Evolutionary conservation across 2,329 filamentous ascomycete species (phyloP).

Genomic region (Fusarium pilosicola): DNA sequence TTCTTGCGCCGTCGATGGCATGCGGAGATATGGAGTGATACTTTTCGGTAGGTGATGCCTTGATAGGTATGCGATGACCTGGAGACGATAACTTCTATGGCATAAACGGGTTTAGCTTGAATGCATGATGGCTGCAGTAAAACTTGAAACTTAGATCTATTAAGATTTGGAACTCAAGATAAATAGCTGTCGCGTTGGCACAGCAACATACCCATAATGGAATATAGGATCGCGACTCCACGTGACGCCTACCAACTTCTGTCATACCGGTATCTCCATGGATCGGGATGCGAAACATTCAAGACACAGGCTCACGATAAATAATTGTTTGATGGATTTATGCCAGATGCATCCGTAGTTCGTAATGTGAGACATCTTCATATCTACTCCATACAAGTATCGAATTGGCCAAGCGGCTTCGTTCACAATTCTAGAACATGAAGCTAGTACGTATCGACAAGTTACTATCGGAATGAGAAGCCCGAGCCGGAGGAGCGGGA

Average conservation of each 20-base stretch:
- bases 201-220: conserved; percentile 14
- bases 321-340: background rate
- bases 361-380: background rate
- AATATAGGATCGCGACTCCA: conserved; percentile 17
- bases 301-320: background rate
- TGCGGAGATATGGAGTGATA: background rate
- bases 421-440: conserved; percentile 10
- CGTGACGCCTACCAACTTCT: conserved; percentile 5
- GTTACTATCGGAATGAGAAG: background rate
- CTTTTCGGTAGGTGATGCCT: conserved; percentile 13
- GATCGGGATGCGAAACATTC: background rate
- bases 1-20: conserved; percentile 5
- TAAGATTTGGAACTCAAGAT: background rate
- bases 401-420: background rate
- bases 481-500: background rate
- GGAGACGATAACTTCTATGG: background rate
- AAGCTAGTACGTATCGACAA: background rate
- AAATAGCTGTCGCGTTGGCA: conserved; percentile 16
- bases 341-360: background rate
- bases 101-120: conserved; percentile 15
- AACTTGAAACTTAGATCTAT: conserved; percentile 11
- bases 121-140: background rate
- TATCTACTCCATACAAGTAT: background rate
- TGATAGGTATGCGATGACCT: conserved; percentile 9
- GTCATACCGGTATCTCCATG: background rate